Percentiles rank a stretch among this genome's conserved stretches.
phyloP scores from a whole-genome alignment of 2,329 filamentous ascomycete species.

The Colletotrichum lini region DNA sequence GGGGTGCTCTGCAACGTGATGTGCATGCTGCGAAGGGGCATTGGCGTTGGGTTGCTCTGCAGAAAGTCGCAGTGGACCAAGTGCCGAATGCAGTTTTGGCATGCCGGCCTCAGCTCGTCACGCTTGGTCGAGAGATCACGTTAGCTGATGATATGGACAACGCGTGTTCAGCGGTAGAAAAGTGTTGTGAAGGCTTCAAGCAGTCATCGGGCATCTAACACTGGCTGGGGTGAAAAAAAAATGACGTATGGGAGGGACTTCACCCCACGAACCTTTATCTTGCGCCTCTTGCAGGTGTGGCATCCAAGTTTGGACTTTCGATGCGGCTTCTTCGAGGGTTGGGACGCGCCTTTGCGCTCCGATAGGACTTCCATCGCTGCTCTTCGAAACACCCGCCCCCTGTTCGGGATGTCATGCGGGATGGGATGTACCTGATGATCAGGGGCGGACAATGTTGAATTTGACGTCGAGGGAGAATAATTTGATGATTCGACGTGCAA shows the following conservation, averaged over 20 bases:
- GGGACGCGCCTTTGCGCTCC: not conserved
- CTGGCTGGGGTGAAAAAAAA: not conserved
- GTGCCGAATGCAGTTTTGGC: constrained; percentile 48
- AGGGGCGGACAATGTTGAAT: constrained; percentile 3
- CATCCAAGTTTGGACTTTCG: constrained; percentile 69
- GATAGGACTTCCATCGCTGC: constrained; percentile 5
- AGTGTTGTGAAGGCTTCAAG: not conserved
- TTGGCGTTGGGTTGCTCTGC: constrained; percentile 16
- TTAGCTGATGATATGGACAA: not conserved
- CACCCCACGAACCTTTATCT: constrained; percentile 57
- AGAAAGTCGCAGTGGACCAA: constrained; percentile 47
- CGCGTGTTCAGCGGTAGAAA: no score
- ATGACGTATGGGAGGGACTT: not conserved
- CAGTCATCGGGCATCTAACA: not conserved
- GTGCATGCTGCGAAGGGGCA: not conserved
- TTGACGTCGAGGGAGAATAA: not conserved
- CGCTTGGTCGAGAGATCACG: constrained; percentile 40
- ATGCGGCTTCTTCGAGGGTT: constrained; percentile 63
- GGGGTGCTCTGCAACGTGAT: constrained; percentile 6
- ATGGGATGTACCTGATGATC: not conserved
- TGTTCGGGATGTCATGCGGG: not conserved
- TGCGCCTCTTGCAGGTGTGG: constrained; percentile 68
- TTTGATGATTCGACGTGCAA: not conserved
- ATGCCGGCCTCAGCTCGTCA: constrained; percentile 48
- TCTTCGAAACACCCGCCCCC: no score